phyloP scores from a whole-genome alignment of 1,139 yeast genomes.

The Schizosaccharomyces versatilis region DNA sequence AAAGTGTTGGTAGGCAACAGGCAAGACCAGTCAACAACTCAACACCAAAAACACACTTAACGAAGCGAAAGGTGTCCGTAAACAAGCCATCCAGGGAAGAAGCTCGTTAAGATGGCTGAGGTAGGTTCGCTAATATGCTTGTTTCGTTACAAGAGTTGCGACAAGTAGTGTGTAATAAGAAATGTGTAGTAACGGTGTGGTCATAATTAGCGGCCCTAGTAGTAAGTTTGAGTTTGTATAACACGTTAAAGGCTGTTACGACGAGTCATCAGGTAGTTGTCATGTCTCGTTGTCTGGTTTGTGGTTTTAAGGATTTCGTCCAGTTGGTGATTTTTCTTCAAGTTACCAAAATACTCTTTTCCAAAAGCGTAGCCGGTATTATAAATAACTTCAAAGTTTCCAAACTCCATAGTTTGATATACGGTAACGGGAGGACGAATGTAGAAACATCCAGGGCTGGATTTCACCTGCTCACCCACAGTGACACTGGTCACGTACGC shows the following conservation, averaged over 20 bases:
- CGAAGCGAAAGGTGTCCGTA: no score
- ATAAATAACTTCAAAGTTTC: slow-evolving; percentile 73
- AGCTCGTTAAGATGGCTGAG: no score
- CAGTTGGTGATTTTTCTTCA: slow-evolving; percentile 34
- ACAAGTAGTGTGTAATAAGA: no score
- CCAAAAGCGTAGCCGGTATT: slow-evolving; percentile 59
- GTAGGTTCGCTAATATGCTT: no score
- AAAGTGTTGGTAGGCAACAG: no score
- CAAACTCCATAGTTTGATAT: slow-evolving; percentile 80
- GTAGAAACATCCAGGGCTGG: slow-evolving; percentile 69
- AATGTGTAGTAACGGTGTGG: no score
- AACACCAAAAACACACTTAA: no score
- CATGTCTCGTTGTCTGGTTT: not conserved
- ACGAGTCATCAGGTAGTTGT: not conserved
- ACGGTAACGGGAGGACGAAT: slow-evolving; percentile 83
- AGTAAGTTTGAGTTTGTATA: no score
- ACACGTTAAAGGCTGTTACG: not conserved
- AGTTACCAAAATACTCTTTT: slow-evolving; percentile 30
- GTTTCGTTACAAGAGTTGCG: no score
- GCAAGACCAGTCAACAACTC: no score
- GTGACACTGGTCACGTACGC: slow-evolving; percentile 91
- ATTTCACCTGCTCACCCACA: slow-evolving; percentile 72
- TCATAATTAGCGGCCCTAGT: no score
- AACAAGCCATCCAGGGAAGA: no score
- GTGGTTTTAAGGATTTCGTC: slow-evolving; percentile 3